phyloP scores from a whole-genome alignment of 371 early-diverging fungal species.

The Mortierella sp. region DNA sequence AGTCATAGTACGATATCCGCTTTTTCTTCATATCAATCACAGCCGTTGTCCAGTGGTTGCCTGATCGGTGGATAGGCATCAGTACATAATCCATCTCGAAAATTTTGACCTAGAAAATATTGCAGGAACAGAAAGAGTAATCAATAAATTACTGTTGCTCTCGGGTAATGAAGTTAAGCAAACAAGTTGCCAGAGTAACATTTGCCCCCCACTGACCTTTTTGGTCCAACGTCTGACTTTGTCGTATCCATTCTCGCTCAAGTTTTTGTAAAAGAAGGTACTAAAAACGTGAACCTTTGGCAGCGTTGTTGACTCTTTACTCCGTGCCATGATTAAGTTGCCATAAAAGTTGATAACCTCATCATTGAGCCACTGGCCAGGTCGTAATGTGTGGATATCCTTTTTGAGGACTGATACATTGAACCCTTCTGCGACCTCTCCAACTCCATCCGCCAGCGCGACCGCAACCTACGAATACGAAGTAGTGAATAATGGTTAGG shows the following conservation, averaged over 20 bases:
- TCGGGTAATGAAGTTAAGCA: neutral
- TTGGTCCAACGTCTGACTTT: constrained; percentile 89
- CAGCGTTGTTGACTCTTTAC: constrained; percentile 54
- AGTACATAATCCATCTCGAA: constrained; percentile 85
- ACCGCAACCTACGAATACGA: constrained; percentile 40
- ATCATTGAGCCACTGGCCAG: constrained; percentile 93
- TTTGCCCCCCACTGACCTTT: constrained; percentile 59
- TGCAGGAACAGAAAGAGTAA: neutral
- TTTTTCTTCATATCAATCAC: constrained; percentile 82
- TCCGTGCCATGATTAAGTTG: constrained; percentile 78
- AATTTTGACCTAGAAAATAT: constrained; percentile 70
- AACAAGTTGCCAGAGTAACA: neutral
- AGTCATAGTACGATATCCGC: constrained; percentile 88
- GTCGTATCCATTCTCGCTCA: constrained; percentile 79
- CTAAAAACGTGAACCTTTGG: constrained; percentile 86
- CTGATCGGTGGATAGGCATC: constrained; percentile 89
- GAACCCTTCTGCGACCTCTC: constrained; percentile 63
- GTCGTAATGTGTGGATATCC: constrained; percentile 79
- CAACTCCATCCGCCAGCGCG: constrained; percentile 54
- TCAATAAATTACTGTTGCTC: neutral
- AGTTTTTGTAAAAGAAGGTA: constrained; percentile 88
- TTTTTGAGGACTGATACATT: constrained; percentile 69
- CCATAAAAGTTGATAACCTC: constrained; percentile 95
- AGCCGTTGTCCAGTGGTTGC: constrained; percentile 91
- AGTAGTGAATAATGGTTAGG: neutral